These are phyloP conservation scores for Camellia oleifera DNA, from an alignment of 179 eudicot species.

Conservation along the genomic window DNA sequence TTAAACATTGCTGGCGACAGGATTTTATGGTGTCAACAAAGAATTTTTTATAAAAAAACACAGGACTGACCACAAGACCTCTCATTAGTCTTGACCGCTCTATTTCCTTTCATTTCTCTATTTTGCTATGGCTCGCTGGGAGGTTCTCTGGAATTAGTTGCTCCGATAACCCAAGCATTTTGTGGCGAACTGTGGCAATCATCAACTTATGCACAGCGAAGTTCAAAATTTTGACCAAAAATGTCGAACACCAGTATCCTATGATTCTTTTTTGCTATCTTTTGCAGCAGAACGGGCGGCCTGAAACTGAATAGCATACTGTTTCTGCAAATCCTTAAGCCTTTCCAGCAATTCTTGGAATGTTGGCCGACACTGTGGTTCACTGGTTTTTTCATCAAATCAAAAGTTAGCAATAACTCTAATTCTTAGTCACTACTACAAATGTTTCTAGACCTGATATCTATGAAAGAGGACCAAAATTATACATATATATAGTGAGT, in stretches of 20 bases:
- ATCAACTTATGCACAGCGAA: background rate
- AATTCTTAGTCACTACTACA: background rate
- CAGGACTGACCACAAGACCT: background rate
- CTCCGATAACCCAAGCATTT: slow-evolving; percentile 2
- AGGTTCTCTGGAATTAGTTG: background rate
- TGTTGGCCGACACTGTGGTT: slow-evolving; percentile 73
- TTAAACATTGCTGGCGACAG: background rate
- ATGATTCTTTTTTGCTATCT: slow-evolving; percentile 41
- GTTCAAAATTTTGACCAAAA: too few relatives aligned
- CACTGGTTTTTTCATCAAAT: slow-evolving; percentile 40
- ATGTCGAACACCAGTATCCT: background rate
- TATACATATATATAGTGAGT: background rate
- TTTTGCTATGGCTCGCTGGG: background rate
- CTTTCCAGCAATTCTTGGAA: slow-evolving; percentile 83
- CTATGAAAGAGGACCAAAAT: background rate
- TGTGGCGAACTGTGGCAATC: background rate
- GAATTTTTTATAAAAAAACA: too few relatives aligned
- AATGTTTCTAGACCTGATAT: background rate
- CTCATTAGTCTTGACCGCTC: background rate
- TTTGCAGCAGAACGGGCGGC: slow-evolving; percentile 50
- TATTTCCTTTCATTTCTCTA: too few relatives aligned
- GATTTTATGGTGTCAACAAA: background rate
- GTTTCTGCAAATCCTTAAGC: slow-evolving; percentile 77
- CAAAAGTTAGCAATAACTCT: background rate
- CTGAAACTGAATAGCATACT: slow-evolving; percentile 55